phyloP scores from a whole-genome alignment of 2,329 filamentous ascomycete genomes.

The Xylaria hypoxylon region DNA sequence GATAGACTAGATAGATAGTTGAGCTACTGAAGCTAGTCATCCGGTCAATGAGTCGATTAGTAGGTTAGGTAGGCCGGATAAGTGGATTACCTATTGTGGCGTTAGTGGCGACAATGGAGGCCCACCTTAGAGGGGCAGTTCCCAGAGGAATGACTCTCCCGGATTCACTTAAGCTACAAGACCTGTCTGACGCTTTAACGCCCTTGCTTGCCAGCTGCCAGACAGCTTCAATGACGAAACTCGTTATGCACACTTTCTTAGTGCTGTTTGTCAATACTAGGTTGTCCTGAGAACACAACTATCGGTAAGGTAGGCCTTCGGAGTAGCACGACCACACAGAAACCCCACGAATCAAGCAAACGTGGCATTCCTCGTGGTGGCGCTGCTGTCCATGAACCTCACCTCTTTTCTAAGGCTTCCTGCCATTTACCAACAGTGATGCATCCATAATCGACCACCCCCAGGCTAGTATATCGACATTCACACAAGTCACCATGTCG shows the following conservation, averaged over 20 bases:
- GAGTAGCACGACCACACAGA: constrained; percentile 3
- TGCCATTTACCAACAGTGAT: constrained; percentile 27
- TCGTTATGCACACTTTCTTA: not conserved
- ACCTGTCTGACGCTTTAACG: too few relatives aligned
- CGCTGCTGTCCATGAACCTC: constrained; percentile 5
- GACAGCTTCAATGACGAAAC: constrained; percentile 17
- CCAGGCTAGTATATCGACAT: constrained; percentile 20
- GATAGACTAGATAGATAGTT: not conserved
- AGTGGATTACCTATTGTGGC: not conserved
- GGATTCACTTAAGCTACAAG: too few relatives aligned
- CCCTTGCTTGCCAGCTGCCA: constrained; percentile 5
- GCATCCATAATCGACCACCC: constrained; percentile 30
- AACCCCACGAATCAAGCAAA: constrained; percentile 10
- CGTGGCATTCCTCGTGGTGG: constrained; percentile 18
- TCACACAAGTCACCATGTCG: constrained; percentile 49
- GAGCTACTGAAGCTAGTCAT: constrained; percentile 30
- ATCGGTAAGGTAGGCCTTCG: not conserved
- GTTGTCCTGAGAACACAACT: not conserved
- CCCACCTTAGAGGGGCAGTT: not conserved
- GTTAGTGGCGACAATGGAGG: not conserved
- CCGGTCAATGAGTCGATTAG: constrained; percentile 21
- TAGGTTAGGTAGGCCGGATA: too few relatives aligned
- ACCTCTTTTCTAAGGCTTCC: not conserved
- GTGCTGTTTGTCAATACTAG: not conserved
- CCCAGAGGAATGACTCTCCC: not conserved